Conservation (phyloP, 768 basidiomycete species). For the Hemileccinum rubropunctum region DNA sequence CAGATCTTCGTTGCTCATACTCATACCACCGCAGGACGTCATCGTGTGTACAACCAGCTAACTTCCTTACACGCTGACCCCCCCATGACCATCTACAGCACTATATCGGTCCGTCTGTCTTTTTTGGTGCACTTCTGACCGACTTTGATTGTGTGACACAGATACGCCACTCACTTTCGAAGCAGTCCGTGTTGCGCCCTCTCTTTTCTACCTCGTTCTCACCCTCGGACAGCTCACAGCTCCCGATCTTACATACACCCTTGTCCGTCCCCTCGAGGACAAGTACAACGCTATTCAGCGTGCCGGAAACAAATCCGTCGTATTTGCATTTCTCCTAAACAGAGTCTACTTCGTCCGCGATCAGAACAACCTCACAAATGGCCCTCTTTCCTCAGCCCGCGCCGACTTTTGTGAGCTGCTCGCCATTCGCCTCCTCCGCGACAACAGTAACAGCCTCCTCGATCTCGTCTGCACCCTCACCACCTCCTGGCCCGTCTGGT, state of each 20-base stretch:
- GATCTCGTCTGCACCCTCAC: conserved; percentile 69
- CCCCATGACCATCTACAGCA: conserved; percentile 40
- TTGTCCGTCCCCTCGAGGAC: conserved; percentile 82
- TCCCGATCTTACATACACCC: conserved; percentile 88
- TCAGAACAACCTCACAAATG: conserved; percentile 59
- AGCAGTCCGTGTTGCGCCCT: conserved; percentile 48
- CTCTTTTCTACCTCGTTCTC: conserved; percentile 4
- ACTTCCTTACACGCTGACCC: conserved; percentile 6
- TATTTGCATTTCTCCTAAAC: conserved; percentile 88
- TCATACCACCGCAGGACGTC: conserved; percentile 49
- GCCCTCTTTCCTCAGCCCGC: conserved; percentile 68
- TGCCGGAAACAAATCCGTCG: conserved; percentile 74
- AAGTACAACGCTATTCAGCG: conserved; percentile 78
- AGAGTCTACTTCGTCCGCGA: conserved; percentile 83
- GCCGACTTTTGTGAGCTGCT: conserved; percentile 88
- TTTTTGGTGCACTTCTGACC: background rate
- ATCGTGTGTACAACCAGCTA: conserved; percentile 40
- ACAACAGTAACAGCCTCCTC: conserved; percentile 65
- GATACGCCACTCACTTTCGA: conserved; percentile 85
- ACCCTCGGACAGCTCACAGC: conserved; percentile 56
- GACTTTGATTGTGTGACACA: conserved; percentile 31
- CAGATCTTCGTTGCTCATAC: background rate
- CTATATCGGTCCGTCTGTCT: conserved; percentile 56
- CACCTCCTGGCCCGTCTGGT: conserved; percentile 79
- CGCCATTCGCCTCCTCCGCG: conserved; percentile 75